Conservation (phyloP, 2,329 filamentous ascomycete species). For the Ceratocystis ficicola region DNA sequence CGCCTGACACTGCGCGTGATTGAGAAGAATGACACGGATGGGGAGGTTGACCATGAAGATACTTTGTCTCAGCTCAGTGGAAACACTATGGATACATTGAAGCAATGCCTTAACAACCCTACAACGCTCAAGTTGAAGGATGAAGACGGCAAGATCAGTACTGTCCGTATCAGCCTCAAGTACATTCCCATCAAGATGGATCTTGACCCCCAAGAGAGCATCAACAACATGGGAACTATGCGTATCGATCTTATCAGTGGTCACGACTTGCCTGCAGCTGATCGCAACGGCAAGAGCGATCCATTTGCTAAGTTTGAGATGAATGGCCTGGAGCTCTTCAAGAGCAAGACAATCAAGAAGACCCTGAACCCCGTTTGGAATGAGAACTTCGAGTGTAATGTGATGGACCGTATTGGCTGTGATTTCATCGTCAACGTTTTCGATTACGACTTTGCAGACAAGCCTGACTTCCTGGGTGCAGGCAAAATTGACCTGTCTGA, state of each 20-base stretch:
- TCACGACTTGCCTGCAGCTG: constrained; percentile 75
- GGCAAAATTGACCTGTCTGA: constrained; percentile 62
- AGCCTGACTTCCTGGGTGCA: constrained; percentile 78
- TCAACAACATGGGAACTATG: constrained; percentile 96
- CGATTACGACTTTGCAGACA: constrained; percentile 95
- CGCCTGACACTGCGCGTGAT: constrained; percentile 78
- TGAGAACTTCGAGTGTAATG: constrained; percentile 75
- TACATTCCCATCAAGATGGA: constrained; percentile 91
- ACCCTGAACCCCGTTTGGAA: constrained; percentile 92
- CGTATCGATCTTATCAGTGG: constrained; percentile 89
- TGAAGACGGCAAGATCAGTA: constrained; percentile 61
- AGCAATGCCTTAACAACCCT: constrained; percentile 83
- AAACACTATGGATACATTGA: constrained; percentile 74
- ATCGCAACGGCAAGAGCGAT: constrained; percentile 93
- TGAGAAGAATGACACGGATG: constrained; percentile 63
- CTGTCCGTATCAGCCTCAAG: constrained; percentile 81
- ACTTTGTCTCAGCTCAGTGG: constrained; percentile 73
- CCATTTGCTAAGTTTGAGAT: constrained; percentile 92
- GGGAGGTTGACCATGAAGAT: constrained; percentile 58
- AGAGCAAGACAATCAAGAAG: constrained; percentile 95
- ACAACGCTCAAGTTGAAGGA: constrained; percentile 70
- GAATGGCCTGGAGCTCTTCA: constrained; percentile 81
- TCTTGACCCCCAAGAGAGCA: constrained; percentile 86
- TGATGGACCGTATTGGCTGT: constrained; percentile 74
- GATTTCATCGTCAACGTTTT: constrained; percentile 74